Evolutionary conservation across 164 flowering plant genomes (phyloP).

Genomic region (Kalanchoe fedtschenkoi): DNA sequence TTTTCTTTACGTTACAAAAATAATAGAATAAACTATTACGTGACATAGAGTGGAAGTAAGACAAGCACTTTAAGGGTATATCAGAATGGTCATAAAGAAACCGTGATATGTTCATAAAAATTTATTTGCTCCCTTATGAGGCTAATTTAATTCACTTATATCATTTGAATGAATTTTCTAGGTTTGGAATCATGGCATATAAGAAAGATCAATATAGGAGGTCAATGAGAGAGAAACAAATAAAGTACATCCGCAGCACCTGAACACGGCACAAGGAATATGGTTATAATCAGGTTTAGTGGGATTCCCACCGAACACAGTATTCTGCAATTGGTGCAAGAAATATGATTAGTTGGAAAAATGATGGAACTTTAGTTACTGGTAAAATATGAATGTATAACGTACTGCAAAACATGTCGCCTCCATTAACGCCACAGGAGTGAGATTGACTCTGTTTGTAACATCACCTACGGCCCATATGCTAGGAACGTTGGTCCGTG

Average conservation of each 20-base stretch:
- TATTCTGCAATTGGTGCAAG: conserved; percentile 45
- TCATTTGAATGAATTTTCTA: background rate
- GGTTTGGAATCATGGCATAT: too few species aligned
- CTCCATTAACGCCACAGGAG: conserved; percentile 90
- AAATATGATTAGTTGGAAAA: background rate
- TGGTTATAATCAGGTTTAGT: conserved; percentile 58
- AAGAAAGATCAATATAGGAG: too few species aligned
- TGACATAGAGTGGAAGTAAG: background rate
- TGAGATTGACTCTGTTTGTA: conserved; percentile 77
- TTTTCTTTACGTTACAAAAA: too few species aligned
- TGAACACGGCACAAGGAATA: conserved; percentile 82
- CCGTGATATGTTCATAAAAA: background rate
- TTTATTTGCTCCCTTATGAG: background rate
- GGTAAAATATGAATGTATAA: conserved; percentile 1
- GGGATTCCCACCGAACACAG: conserved; percentile 70
- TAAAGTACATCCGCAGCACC: conserved; percentile 31
- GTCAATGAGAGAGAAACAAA: background rate
- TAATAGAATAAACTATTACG: too few species aligned
- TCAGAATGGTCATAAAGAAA: background rate
- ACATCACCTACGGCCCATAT: conserved; percentile 99
- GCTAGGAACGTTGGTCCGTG: conserved; percentile 72
- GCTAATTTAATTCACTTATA: background rate
- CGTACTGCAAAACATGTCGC: conserved; percentile 45
- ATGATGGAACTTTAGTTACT: background rate
- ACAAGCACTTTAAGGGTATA: background rate